Evolutionary conservation across 2,329 filamentous ascomycete species (phyloP), one percentile per base, ranked within the genome.

Genomic region (Triangularia verruculosa): DNA sequence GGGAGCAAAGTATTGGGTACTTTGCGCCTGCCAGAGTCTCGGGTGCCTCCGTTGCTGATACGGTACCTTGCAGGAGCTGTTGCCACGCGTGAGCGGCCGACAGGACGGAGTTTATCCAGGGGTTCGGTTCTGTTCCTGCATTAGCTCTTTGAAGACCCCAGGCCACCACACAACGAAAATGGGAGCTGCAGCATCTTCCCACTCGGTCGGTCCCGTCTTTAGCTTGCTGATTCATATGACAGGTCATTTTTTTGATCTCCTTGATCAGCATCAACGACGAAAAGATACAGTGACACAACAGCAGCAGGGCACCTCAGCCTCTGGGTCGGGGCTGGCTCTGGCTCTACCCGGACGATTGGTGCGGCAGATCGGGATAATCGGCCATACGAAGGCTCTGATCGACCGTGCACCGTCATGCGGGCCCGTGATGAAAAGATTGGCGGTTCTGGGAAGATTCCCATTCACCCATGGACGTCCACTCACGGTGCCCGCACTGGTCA

Each of bases 371-470:
- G 54, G 28, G n/a, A 32, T 28, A 28, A 32, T 28, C 39, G 54
- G 39, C 32, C 32, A 34, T 22, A 58, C 20, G 25, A 58, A 52
- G 25, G 57, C 22, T 28, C 51, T n/a, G 51, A 54, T 54, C 51
- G 51, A 20, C 27, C 53, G 56, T 65, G 57, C 28, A 59, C 57
- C 55, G 59, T 64, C 57, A 61, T 62, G 58, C 53, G 15, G 62
- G 59, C 59, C 28, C 52, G 54, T 53, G 47, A 56, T 62, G 51
- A n/a, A 24, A 59, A 43, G 66, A 53, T 27, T 62, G 56, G 61
- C 65, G 66, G 62, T 64, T 69, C 59, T 63, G 60, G 62, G 34
- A 65, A 52, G 63, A 53, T 54, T 67, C 61, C 64, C 57, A 67
- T 69, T 67, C 62, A 65, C 52, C 64, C 47, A 27, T 43, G 8